phyloP scores from a whole-genome alignment of 2,329 filamentous ascomycete species.

The Podosphaera aphanis region DNA sequence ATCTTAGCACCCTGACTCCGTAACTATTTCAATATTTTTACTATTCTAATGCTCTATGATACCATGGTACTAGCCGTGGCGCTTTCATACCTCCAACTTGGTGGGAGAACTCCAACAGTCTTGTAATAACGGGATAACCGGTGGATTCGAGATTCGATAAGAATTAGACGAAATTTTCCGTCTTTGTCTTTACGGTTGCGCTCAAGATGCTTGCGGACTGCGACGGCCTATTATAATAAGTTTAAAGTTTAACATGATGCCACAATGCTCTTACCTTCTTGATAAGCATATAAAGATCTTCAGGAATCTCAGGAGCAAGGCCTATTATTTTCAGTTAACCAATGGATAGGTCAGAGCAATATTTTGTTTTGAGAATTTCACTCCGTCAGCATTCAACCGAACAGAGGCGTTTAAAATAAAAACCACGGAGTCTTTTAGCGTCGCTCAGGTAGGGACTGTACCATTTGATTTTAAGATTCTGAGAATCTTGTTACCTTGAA shows the following conservation, averaged over 20 bases:
- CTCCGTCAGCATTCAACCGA: slow-evolving; percentile 84
- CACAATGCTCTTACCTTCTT: slow-evolving; percentile 58
- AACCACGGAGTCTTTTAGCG: neutral
- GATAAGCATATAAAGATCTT: slow-evolving; percentile 99
- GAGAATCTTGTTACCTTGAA: slow-evolving; percentile 92
- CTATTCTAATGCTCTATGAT: slow-evolving; percentile 45
- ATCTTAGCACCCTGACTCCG: no score
- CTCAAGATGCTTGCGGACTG: slow-evolving; percentile 99
- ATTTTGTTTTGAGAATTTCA: slow-evolving; percentile 20
- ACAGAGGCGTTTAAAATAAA: slow-evolving; percentile 45
- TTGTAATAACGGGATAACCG: slow-evolving; percentile 99
- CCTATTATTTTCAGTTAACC: slow-evolving; percentile 78
- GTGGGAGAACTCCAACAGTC: slow-evolving; percentile 63
- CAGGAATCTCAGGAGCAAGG: slow-evolving; percentile 93
- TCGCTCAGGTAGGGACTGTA: slow-evolving; percentile 23
- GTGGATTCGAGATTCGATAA: slow-evolving; percentile 99
- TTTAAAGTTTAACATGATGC: slow-evolving; percentile 4
- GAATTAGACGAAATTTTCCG: slow-evolving; percentile 99
- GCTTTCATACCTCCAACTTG: slow-evolving; percentile 98
- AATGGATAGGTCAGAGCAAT: slow-evolving; percentile 69
- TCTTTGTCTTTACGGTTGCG: slow-evolving; percentile 99
- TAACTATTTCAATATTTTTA: neutral
- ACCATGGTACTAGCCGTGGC: slow-evolving; percentile 88
- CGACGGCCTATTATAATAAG: slow-evolving; percentile 38
- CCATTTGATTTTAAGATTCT: slow-evolving; percentile 94